phyloP scores from a whole-genome alignment of 2,329 filamentous ascomycete species.

The Talaromyces sp. region DNA sequence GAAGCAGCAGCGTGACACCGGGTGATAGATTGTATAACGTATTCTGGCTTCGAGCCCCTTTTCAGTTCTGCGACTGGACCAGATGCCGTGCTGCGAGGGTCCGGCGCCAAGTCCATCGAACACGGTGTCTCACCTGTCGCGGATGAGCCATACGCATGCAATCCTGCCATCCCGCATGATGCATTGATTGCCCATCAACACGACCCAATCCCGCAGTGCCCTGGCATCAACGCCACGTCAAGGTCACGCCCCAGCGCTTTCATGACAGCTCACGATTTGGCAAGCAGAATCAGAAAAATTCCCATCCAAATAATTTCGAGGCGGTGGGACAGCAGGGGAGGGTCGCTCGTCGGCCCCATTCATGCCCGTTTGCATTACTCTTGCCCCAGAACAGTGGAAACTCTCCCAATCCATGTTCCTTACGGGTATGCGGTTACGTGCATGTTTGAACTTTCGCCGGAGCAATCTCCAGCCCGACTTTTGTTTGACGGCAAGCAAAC shows the following conservation, averaged over 20 bases:
- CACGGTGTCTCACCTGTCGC: slow-evolving; percentile 25
- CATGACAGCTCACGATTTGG: slow-evolving; percentile 19
- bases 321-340: slow-evolving; percentile 18
- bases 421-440: slow-evolving; percentile 26
- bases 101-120: slow-evolving; percentile 24
- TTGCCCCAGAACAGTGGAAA: slow-evolving; percentile 9
- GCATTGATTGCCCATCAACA: slow-evolving; percentile 26
- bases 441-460: slow-evolving; percentile 26
- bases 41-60: slow-evolving; percentile 17
- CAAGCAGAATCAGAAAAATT: not conserved
- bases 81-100: slow-evolving; percentile 24
- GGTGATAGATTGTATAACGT: slow-evolving; percentile 26
- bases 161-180: slow-evolving; percentile 29
- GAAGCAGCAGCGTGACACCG: slow-evolving; percentile 28
- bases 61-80: slow-evolving; percentile 20
- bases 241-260: slow-evolving; percentile 16
- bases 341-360: slow-evolving; percentile 10
- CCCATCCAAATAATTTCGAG: slow-evolving; percentile 1
- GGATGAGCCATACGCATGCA: slow-evolving; percentile 29
- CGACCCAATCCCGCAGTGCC: slow-evolving; percentile 19
- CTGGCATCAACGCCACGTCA: slow-evolving; percentile 24
- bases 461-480: slow-evolving; percentile 24
- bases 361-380: slow-evolving; percentile 9
- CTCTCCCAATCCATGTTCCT: slow-evolving; percentile 27
- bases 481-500: slow-evolving; percentile 30